Evolutionary conservation across 805 yeast genomes (phyloP), one percentile per base, ranked within the genome.

Genomic region (Myxozyma geophila): DNA sequence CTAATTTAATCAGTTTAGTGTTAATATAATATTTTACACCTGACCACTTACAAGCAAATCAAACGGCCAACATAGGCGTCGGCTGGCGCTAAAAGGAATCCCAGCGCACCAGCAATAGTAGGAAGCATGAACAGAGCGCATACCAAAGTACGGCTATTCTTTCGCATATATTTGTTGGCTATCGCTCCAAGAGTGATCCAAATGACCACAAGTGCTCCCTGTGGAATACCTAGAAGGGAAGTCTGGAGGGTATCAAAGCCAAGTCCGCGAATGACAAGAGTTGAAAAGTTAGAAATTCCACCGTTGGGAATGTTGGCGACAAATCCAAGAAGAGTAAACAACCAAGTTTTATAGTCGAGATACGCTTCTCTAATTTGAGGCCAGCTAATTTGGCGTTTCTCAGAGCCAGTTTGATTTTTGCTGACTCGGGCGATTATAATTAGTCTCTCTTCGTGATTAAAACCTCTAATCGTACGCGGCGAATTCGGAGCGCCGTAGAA

Each of bases 361-460:
- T 70, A 68, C 12, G 84, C 82, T 70, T 86, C 88, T 23, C 71
- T 74, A 48, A 84, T 75, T 72, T 87, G 90, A 58, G 79, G 73
- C 78, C 75, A 76, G 70, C 85, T 85, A 80, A 85, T 83, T 51
- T 78, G 74, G 67, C 75, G 80, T 67, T 80, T 82, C 61, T 87
- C 87, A 71, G 82, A 81, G 51, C 89, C 90, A 67, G 81, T 86
- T 68, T 81, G 83, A 75, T 82, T 85, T 21, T 62, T 69, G 68
- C 86, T 81, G 65, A 83, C 83, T 68, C 86, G 80, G 72, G 80
- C 83, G 41, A 84, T 83, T 48, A 81, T 81, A 71, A 79, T 73
- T 17, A 75, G 67, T 68, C 76, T 80, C 70, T 83, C 88, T 61
- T 79, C 78, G 33, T 79, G 80, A 10, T 63, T 70, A 51, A 73